Conservation (phyloP, 1,139 yeast genomes). For the Yamadazyma triangularis region DNA sequence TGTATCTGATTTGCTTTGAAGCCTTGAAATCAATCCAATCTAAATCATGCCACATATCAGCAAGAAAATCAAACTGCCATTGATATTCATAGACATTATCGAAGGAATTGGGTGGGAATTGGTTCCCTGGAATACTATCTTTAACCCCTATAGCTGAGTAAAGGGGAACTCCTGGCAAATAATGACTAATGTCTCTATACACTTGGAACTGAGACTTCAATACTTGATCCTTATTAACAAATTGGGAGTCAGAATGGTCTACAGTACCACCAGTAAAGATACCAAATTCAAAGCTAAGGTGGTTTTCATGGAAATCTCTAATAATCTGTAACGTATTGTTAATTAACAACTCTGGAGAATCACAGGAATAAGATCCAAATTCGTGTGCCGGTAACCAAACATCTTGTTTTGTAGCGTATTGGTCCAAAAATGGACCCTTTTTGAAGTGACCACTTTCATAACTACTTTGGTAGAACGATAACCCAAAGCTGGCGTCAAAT, state of each 20-base stretch:
- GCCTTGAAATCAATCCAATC: constrained; percentile 37
- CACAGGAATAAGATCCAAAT: constrained; percentile 29
- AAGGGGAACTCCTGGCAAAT: constrained; percentile 19
- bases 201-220: constrained; percentile 13
- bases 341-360: constrained; percentile 23
- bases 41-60: constrained; percentile 25
- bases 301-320: constrained; percentile 19
- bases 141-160: constrained; percentile 24
- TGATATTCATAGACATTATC: constrained; percentile 14
- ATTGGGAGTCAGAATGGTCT: constrained; percentile 19
- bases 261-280: constrained; percentile 28
- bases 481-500: constrained; percentile 10
- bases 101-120: constrained; percentile 16
- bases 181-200: constrained; percentile 19
- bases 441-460: constrained; percentile 19
- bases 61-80: constrained; percentile 26
- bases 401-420: constrained; percentile 7
- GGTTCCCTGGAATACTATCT: constrained; percentile 25
- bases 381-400: constrained; percentile 25
- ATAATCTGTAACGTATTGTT: constrained; percentile 25
- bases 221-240: constrained; percentile 13
- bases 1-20: constrained; percentile 26
- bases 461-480: constrained; percentile 21
- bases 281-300: constrained; percentile 24
- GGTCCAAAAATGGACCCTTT: constrained; percentile 20